Percentiles rank a stretch among this genome's conserved stretches.
Evolutionary conservation across 352 stramenopile species (phyloP).

Genomic region (Globisporangium camurandrum): DNA sequence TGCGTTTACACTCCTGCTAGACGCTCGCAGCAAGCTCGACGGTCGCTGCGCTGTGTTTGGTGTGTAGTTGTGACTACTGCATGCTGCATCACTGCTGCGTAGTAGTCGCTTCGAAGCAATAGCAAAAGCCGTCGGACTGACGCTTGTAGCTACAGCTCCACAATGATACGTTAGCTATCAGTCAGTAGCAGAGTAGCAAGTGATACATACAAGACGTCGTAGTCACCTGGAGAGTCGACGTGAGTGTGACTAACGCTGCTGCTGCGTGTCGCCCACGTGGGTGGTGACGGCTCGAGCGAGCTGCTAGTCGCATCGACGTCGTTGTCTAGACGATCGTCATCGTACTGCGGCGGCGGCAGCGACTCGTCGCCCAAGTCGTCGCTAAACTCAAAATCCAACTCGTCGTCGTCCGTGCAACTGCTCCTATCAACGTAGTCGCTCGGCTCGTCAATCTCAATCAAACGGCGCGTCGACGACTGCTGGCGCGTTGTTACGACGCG

Average conservation of each 20-base stretch:
- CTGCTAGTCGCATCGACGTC: not conserved
- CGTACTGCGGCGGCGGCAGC: constrained; percentile 13
- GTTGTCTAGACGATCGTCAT: constrained; percentile 9
- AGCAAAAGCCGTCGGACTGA: too few relatives aligned
- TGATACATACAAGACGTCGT: too few relatives aligned
- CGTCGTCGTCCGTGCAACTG: constrained; percentile 8
- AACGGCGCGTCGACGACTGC: not conserved
- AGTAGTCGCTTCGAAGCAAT: too few relatives aligned
- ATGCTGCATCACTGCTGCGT: too few relatives aligned
- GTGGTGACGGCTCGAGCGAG: constrained; percentile 6
- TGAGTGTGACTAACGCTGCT: too few relatives aligned
- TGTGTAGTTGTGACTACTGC: too few relatives aligned
- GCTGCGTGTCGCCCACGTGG: not conserved
- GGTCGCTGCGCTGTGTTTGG: constrained; percentile 7
- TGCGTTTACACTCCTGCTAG: too few relatives aligned
- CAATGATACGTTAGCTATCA: too few relatives aligned
- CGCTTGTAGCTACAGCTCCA: too few relatives aligned
- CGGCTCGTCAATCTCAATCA: constrained; percentile 12
- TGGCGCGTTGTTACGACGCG: too few relatives aligned
- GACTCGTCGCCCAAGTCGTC: constrained; percentile 12
- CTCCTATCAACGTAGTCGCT: constrained; percentile 2
- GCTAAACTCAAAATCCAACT: constrained; percentile 7
- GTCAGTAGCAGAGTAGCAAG: too few relatives aligned
- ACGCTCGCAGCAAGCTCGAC: too few relatives aligned
- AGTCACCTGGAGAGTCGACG: not conserved